phyloP scores from a whole-genome alignment of 306 rosid species.

The Medicago ruthenica region DNA sequence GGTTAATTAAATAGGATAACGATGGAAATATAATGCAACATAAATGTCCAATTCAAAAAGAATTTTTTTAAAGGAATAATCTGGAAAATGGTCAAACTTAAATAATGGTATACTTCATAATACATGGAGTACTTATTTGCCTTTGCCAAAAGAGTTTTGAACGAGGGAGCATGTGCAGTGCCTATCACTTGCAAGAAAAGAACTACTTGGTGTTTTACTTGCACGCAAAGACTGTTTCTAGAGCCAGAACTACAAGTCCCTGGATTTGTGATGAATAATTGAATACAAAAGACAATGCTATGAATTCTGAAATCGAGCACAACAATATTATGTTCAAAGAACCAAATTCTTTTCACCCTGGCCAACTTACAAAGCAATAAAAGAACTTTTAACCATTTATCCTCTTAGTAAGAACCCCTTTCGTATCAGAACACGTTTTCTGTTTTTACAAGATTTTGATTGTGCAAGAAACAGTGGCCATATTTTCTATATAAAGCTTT shows the following conservation, averaged over 20 bases:
- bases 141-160: background rate
- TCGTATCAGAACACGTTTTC: background rate
- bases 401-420: background rate
- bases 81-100: too few species aligned
- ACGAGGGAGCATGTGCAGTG: slow-evolving; percentile 25
- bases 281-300: background rate
- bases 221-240: slow-evolving; percentile 44
- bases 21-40: too few species aligned
- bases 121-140: background rate
- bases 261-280: background rate
- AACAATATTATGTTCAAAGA: background rate
- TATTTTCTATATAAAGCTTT: background rate
- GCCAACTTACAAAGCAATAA: background rate
- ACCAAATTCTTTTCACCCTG: background rate
- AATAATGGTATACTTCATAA: too few species aligned
- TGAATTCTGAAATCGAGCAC: background rate
- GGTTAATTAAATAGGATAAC: too few species aligned
- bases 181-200: slow-evolving; percentile 38
- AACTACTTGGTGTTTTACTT: slow-evolving; percentile 36
- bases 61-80: too few species aligned
- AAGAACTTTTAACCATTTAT: background rate
- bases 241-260: slow-evolving; percentile 25
- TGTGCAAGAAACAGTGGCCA: background rate
- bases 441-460: background rate
- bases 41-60: too few species aligned